Conservation (phyloP, 2,329 filamentous ascomycete genomes). For the Blastomyces parvus region DNA sequence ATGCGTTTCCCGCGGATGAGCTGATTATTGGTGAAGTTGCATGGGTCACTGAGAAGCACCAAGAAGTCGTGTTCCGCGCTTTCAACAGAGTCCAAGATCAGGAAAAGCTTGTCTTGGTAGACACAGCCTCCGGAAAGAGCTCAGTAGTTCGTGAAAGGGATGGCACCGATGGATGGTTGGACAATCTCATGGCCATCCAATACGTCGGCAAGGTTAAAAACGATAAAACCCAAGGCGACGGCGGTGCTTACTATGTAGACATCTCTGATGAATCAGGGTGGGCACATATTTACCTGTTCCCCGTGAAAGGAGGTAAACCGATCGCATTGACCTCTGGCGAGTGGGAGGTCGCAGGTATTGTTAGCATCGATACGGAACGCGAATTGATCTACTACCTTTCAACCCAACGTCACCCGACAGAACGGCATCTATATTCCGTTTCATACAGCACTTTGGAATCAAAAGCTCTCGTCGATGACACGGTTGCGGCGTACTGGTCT, state of each 20-base stretch:
- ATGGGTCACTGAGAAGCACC: constrained; percentile 55
- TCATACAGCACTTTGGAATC: constrained; percentile 47
- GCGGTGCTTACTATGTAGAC: constrained; percentile 52
- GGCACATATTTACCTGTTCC: constrained; percentile 57
- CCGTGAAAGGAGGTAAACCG: constrained; percentile 46
- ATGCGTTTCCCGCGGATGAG: constrained; percentile 51
- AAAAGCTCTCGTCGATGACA: constrained; percentile 53
- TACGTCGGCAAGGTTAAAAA: constrained; percentile 36
- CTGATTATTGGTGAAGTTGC: constrained; percentile 58
- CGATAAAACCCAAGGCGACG: constrained; percentile 24
- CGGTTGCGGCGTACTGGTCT: constrained; percentile 49
- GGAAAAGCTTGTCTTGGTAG: constrained; percentile 53
- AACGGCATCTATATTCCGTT: constrained; percentile 59
- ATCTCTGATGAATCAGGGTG: constrained; percentile 56
- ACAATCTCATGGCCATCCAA: constrained; percentile 39
- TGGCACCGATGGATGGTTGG: constrained; percentile 53
- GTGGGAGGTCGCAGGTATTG: constrained; percentile 54
- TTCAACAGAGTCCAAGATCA: constrained; percentile 61
- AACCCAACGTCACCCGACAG: constrained; percentile 56
- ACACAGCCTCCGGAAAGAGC: constrained; percentile 41
- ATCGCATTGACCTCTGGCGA: constrained; percentile 54
- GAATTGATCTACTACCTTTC: constrained; percentile 56
- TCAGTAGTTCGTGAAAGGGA: constrained; percentile 48
- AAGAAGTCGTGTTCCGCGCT: constrained; percentile 53
- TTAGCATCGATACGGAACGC: constrained; percentile 49